Evolutionary conservation across 495 filamentous ascomycete species (phyloP).

Genomic region (Podospora bellae-mahoneyi): DNA sequence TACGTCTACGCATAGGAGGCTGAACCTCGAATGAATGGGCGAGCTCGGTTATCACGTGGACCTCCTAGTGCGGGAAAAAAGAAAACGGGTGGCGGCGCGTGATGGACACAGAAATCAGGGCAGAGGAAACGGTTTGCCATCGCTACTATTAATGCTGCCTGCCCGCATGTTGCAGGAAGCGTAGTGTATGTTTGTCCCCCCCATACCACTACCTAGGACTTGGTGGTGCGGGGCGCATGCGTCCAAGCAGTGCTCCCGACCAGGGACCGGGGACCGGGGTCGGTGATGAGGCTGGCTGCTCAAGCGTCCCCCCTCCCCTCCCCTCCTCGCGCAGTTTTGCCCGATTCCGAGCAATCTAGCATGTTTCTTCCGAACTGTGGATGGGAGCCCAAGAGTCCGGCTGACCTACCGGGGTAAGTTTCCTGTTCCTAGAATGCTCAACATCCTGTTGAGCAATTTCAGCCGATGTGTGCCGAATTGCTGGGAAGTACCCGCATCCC

Average conservation of each 20-base stretch:
- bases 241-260: not conserved
- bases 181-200: too few species aligned
- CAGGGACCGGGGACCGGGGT: not conserved
- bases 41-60: not conserved
- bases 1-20: not conserved
- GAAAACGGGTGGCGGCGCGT: conserved; percentile 2
- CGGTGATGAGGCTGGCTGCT: not conserved
- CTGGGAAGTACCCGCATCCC: not conserved
- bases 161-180: too few species aligned
- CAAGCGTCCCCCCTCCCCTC: not conserved
- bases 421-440: not conserved
- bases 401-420: not conserved
- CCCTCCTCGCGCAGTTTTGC: not conserved
- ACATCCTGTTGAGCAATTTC: not conserved
- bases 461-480: not conserved
- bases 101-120: not conserved
- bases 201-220: too few species aligned
- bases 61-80: not conserved
- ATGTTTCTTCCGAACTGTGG: not conserved
- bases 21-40: not conserved
- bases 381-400: not conserved
- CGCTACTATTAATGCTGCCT: too few species aligned
- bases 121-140: not conserved
- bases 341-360: not conserved
- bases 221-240: not conserved